A percentile compares a stretch with the other conserved stretches of the same genome.
Conservation (phyloP, 169 alveolate genomes). For the Plasmodium falciparum region DNA sequence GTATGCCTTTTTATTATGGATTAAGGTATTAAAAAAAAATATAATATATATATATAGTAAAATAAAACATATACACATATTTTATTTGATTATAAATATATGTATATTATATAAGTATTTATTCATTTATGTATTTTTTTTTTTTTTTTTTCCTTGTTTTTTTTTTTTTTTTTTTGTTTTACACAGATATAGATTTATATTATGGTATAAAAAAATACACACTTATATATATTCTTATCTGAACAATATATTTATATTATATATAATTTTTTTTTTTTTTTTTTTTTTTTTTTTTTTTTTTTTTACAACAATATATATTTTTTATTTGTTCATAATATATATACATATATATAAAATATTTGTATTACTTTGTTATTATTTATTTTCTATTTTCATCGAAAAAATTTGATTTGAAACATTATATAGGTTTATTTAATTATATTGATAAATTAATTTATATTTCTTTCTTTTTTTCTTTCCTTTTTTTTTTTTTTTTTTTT, state of each 20-base stretch:
- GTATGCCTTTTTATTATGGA: no score
- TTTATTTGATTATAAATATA: no score
- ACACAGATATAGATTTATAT: conserved; percentile 2
- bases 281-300: not conserved
- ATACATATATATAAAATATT: not conserved
- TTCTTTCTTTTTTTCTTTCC: not conserved
- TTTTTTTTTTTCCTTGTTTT: no score
- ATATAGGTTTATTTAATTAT: not conserved
- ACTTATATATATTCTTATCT: no score
- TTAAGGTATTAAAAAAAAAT: no score
- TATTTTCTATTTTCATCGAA: conserved; percentile 12
- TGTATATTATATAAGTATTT: no score
- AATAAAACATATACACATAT: no score
- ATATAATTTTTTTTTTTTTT: not conserved
- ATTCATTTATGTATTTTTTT: no score
- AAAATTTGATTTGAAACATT: conserved; percentile 5
- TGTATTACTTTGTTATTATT: conserved; percentile 2
- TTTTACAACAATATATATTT: conserved; percentile 22
- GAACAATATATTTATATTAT: no score
- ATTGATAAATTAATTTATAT: no score
- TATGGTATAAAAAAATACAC: no score
- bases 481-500: not conserved
- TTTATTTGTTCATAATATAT: conserved; percentile 23
- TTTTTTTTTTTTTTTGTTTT: not conserved
- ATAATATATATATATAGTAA: no score